Evolutionary conservation across 1,284 basidiomycete genomes (phyloP).

Genomic region (Cutaneotrichosporon cavernicola): DNA sequence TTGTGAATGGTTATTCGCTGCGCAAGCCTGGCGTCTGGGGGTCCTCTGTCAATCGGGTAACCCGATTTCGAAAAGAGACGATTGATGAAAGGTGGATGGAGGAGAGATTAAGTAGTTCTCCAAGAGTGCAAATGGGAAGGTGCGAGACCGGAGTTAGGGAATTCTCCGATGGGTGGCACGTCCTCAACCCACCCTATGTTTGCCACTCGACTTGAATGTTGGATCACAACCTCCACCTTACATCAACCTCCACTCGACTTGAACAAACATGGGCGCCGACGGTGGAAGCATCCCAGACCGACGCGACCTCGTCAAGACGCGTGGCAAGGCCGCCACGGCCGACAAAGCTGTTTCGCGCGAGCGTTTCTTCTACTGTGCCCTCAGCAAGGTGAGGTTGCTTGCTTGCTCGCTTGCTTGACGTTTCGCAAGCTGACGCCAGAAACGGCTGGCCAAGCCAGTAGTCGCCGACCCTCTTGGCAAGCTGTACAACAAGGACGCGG

Average conservation of each 20-base stretch:
- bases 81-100: slow-evolving; percentile 5
- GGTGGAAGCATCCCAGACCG: slow-evolving; percentile 54
- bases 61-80: slow-evolving; percentile 5
- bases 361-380: slow-evolving; percentile 85
- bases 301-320: slow-evolving; percentile 52
- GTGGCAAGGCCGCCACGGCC: slow-evolving; percentile 60
- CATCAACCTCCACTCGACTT: not conserved
- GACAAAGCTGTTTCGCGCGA: slow-evolving; percentile 80
- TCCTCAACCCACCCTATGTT: slow-evolving; percentile 20
- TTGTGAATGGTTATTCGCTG: not conserved
- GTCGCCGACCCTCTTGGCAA: slow-evolving; percentile 87
- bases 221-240: not conserved
- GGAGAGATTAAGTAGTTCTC: not conserved
- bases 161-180: slow-evolving; percentile 5
- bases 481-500: slow-evolving; percentile 88
- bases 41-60: slow-evolving; percentile 9
- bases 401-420: no score
- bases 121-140: not conserved
- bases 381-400: slow-evolving; percentile 71
- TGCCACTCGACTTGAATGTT: not conserved
- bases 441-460: slow-evolving; percentile 76
- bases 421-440: slow-evolving; percentile 54
- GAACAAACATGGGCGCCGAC: slow-evolving; percentile 48
- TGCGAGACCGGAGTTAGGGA: not conserved
- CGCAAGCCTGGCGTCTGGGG: slow-evolving; percentile 17